phyloP scores from a whole-genome alignment of 2,329 filamentous ascomycete species.

The Penicillium crustosum region DNA sequence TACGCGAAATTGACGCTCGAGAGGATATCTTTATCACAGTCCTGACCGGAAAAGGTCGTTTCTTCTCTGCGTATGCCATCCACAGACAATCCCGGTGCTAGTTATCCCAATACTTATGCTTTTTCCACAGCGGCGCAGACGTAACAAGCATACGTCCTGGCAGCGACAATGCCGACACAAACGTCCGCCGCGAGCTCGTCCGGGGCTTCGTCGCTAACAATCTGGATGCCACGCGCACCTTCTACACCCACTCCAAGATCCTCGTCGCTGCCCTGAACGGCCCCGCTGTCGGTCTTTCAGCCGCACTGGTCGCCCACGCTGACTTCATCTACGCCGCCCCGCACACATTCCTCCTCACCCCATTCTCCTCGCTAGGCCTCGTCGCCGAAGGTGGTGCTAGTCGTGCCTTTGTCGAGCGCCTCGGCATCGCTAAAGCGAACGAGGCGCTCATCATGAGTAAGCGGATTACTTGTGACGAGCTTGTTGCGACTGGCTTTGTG shows the following conservation, averaged over 20 bases:
- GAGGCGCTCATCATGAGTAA: slow-evolving; percentile 92
- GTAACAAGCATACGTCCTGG: slow-evolving; percentile 57
- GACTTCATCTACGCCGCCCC: slow-evolving; percentile 92
- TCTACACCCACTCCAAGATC: slow-evolving; percentile 92
- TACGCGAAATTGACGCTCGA: slow-evolving; percentile 74
- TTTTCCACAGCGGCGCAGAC: slow-evolving; percentile 69
- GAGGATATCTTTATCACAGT: slow-evolving; percentile 84
- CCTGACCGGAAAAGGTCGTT: slow-evolving; percentile 74
- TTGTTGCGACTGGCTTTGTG: slow-evolving; percentile 76
- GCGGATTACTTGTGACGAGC: slow-evolving; percentile 69
- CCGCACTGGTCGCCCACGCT: slow-evolving; percentile 76
- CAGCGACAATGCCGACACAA: slow-evolving; percentile 42
- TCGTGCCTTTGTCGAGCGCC: slow-evolving; percentile 71
- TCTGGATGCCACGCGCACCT: slow-evolving; percentile 83
- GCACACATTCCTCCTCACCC: slow-evolving; percentile 80
- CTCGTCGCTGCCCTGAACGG: slow-evolving; percentile 90
- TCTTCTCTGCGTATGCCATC: slow-evolving; percentile 77
- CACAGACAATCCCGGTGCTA: not conserved
- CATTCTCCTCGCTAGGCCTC: slow-evolving; percentile 85
- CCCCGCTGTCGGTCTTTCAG: slow-evolving; percentile 82
- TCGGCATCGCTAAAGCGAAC: slow-evolving; percentile 80
- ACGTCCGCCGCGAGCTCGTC: slow-evolving; percentile 60
- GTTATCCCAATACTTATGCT: not conserved
- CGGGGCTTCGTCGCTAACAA: slow-evolving; percentile 78
- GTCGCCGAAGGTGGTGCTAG: slow-evolving; percentile 86